Conservation (phyloP, 306 rosid species). For the Castanospermum australe region DNA sequence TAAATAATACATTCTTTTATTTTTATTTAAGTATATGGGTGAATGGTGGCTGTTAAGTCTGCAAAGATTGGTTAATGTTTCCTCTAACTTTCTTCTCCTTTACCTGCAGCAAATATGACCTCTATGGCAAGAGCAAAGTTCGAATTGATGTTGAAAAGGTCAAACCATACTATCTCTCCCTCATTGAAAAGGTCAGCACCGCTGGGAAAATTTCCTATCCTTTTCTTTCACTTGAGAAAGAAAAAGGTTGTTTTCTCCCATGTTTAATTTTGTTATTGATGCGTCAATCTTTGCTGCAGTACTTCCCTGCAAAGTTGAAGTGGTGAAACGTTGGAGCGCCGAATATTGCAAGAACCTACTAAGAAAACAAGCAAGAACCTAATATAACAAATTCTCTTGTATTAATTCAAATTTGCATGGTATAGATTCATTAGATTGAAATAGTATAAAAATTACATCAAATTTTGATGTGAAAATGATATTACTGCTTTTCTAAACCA, state of each 20-base stretch:
- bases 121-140: too few species aligned
- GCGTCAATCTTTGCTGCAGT: not conserved
- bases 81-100: not conserved
- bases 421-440: too few species aligned
- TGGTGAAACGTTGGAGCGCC: not conserved
- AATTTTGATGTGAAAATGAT: too few species aligned
- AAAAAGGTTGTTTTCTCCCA: not conserved
- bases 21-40: constrained; percentile 26
- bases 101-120: not conserved
- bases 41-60: too few species aligned
- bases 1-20: too few species aligned
- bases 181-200: not conserved
- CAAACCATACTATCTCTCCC: constrained; percentile 16
- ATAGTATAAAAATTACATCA: too few species aligned
- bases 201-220: not conserved
- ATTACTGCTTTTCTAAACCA: too few species aligned
- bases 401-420: too few species aligned
- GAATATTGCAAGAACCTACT: too few species aligned
- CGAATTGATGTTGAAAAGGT: too few species aligned
- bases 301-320: constrained; percentile 12
- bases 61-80: not conserved
- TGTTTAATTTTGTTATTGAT: not conserved
- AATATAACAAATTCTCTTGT: too few species aligned
- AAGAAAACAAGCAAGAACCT: too few species aligned
- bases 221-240: not conserved